A percentile compares a stretch with the other conserved stretches of the same genome.
phyloP scores from a whole-genome alignment of 306 rosid species.

The Abrus precatorius region DNA sequence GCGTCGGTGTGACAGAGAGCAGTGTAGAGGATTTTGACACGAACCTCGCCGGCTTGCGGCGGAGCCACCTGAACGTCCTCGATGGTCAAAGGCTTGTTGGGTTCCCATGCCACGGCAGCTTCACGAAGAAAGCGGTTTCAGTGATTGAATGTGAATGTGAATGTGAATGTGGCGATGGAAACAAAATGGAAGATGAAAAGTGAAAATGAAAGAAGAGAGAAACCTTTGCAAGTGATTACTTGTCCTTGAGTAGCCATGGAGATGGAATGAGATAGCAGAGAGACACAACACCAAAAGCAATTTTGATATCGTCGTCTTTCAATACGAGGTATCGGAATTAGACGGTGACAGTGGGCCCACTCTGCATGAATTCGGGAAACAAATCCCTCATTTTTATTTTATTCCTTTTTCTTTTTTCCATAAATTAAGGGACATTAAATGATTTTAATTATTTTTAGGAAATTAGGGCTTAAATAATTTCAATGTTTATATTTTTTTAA shows the following conservation, averaged over 20 bases:
- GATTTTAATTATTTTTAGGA: no score
- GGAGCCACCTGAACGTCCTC: conserved; percentile 95
- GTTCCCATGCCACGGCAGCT: conserved; percentile 99
- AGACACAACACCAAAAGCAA: neutral
- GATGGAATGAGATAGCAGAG: conserved; percentile 1
- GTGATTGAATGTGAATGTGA: neutral
- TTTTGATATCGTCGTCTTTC: neutral
- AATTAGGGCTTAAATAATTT: no score
- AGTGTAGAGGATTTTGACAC: conserved; percentile 79
- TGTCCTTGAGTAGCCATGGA: conserved; percentile 90
- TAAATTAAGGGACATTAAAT: no score
- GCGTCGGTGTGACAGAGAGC: conserved; percentile 97
- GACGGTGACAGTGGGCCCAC: neutral
- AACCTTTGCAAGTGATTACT: conserved; percentile 96
- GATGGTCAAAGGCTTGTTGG: conserved; percentile 83
- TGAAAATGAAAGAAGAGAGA: neutral
- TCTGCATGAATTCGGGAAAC: no score
- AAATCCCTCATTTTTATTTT: no score
- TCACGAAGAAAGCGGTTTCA: conserved; percentile 14
- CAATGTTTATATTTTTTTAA: no score
- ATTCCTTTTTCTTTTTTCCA: no score
- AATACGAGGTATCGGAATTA: neutral
- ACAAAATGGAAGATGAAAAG: neutral
- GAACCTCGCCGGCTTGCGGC: conserved; percentile 89
- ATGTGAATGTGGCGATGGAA: neutral